Evolutionary conservation across 192 early-diverging fungal genomes (phyloP).

Genomic region (Rhizophagus sp.): DNA sequence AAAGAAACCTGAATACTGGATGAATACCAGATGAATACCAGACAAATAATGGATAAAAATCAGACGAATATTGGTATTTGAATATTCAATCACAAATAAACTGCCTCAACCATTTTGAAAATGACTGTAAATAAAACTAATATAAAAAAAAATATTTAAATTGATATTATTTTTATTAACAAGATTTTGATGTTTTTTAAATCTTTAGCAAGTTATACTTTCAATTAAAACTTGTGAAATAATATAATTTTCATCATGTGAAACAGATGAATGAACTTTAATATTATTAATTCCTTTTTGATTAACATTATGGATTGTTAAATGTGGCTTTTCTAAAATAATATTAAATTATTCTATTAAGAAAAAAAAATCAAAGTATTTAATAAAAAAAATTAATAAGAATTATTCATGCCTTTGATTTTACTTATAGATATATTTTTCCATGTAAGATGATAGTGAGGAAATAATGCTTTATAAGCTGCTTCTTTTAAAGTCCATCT

Average conservation of each 20-base stretch:
- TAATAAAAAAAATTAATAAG: neutral
- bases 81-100: too few species aligned
- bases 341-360: neutral
- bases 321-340: constrained; percentile 47
- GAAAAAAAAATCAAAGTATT: neutral
- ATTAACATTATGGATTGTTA: constrained; percentile 35
- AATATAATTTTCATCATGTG: constrained; percentile 81
- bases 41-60: too few species aligned
- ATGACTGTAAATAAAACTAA: too few species aligned
- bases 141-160: too few species aligned
- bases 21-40: too few species aligned
- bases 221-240: constrained; percentile 71
- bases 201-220: neutral
- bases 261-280: constrained; percentile 58
- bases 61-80: too few species aligned
- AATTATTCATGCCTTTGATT: constrained; percentile 42
- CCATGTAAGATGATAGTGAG: constrained; percentile 56
- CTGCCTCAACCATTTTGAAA: too few species aligned
- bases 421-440: constrained; percentile 63
- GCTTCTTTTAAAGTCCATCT: constrained; percentile 79
- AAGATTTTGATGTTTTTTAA: too few species aligned
- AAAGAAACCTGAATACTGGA: too few species aligned
- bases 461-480: constrained; percentile 70
- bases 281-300: constrained; percentile 37
- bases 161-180: too few species aligned